These are phyloP conservation scores for Brassica hybrid DNA, from an alignment of 441 rosid species.

Conservation along the genomic window DNA sequence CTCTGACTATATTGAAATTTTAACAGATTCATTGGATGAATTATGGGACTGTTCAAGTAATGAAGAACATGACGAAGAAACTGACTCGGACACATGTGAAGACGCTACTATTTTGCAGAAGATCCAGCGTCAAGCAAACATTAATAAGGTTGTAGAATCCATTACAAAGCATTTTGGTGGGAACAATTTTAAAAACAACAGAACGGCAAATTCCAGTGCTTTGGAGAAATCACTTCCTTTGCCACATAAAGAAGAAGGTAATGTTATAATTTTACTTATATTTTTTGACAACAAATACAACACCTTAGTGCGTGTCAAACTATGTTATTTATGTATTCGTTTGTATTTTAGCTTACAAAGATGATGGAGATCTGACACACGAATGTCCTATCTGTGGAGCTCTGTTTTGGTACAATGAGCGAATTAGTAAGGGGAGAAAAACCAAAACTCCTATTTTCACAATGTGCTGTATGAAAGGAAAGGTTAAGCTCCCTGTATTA, in stretches of 20 bases:
- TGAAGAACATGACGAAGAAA: neutral
- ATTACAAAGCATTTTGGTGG: neutral
- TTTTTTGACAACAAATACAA: neutral
- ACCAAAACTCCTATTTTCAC: neutral
- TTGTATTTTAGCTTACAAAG: neutral
- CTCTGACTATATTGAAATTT: too few species aligned
- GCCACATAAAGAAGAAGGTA: neutral
- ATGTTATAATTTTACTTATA: neutral
- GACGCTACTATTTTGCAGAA: neutral
- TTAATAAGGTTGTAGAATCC: neutral
- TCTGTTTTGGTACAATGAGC: neutral
- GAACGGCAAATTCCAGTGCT: neutral
- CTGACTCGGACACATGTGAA: neutral
- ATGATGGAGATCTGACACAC: neutral
- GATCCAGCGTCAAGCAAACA: neutral
- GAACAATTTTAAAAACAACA: neutral
- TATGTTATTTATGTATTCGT: neutral
- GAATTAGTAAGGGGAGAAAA: neutral
- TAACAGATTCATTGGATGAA: neutral
- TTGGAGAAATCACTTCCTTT: neutral
- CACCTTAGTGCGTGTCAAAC: too few species aligned
- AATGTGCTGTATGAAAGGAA: neutral
- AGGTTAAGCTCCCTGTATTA: neutral
- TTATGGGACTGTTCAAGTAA: neutral
- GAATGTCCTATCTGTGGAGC: neutral